Conservation (phyloP, 2,329 filamentous ascomycete genomes). For the Penicillium sp. region DNA sequence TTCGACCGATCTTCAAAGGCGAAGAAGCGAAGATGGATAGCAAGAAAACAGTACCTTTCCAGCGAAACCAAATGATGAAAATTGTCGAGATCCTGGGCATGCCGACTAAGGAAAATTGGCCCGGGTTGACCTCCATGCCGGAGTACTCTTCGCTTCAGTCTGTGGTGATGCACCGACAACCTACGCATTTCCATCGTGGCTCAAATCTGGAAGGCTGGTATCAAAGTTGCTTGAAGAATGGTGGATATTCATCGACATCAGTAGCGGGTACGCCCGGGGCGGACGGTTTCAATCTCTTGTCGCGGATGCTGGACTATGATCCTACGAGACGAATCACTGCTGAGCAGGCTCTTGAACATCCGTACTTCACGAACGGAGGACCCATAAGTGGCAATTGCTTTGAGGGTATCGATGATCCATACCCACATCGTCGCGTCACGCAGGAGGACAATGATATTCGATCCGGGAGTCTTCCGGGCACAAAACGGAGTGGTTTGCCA, state of each 20-base stretch:
- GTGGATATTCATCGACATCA: constrained; percentile 52
- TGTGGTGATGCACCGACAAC: constrained; percentile 45
- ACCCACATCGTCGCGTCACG: constrained; percentile 85
- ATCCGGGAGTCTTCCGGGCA: constrained; percentile 85
- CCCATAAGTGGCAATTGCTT: constrained; percentile 83
- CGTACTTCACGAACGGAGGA: constrained; percentile 75
- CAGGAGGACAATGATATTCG: constrained; percentile 95
- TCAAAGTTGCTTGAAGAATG: constrained; percentile 66
- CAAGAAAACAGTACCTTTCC: constrained; percentile 96
- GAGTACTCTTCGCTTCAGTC: constrained; percentile 74
- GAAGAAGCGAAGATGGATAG: constrained; percentile 99
- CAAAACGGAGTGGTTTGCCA: constrained; percentile 81
- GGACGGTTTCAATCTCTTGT: constrained; percentile 80
- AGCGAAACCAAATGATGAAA: constrained; percentile 98
- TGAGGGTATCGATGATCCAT: constrained; percentile 82
- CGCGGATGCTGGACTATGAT: constrained; percentile 87
- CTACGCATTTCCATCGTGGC: constrained; percentile 54
- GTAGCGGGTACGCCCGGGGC: constrained; percentile 61
- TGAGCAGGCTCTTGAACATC: constrained; percentile 82
- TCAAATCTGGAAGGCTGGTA: constrained; percentile 77
- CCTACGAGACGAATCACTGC: constrained; percentile 86
- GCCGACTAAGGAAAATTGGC: constrained; percentile 87
- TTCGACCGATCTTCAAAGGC: constrained; percentile 95
- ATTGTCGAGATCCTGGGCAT: constrained; percentile 96
- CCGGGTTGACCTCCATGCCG: constrained; percentile 78